Evolutionary conservation across 768 basidiomycete genomes (phyloP).

Genomic region (Termitomyces heimii): DNA sequence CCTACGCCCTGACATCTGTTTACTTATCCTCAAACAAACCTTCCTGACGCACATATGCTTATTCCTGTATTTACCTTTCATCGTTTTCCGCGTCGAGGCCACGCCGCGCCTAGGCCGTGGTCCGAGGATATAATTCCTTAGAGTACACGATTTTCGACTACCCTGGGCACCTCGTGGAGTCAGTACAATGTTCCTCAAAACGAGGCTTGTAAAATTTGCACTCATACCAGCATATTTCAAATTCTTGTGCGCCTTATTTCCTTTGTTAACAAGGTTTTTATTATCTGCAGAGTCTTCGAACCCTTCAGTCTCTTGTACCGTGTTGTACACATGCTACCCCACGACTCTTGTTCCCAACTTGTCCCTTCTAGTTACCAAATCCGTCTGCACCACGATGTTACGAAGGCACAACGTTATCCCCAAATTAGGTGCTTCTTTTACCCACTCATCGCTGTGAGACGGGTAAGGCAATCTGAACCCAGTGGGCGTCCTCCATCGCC

Average conservation of each 20-base stretch:
- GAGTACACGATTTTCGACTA: neutral
- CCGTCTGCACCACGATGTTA: conserved; percentile 10
- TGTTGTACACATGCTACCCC: neutral
- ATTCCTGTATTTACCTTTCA: conserved; percentile 2
- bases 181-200: neutral
- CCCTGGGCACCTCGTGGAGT: conserved; percentile 8
- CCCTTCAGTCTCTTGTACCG: neutral
- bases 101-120: neutral
- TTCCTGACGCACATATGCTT: conserved; percentile 1
- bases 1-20: conserved; percentile 4
- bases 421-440: conserved; percentile 1
- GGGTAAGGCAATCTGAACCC: neutral
- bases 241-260: neutral
- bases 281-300: conserved; percentile 1
- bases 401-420: conserved; percentile 8
- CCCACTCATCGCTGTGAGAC: neutral
- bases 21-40: neutral
- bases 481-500: neutral
- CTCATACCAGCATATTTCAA: neutral
- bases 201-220: neutral
- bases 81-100: neutral
- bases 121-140: conserved; percentile 7
- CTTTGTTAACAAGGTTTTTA: conserved; percentile 4
- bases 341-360: conserved; percentile 7
- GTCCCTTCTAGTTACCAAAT: neutral